phyloP scores from a whole-genome alignment of 805 yeast genomes.

The Starmerella bombi region DNA sequence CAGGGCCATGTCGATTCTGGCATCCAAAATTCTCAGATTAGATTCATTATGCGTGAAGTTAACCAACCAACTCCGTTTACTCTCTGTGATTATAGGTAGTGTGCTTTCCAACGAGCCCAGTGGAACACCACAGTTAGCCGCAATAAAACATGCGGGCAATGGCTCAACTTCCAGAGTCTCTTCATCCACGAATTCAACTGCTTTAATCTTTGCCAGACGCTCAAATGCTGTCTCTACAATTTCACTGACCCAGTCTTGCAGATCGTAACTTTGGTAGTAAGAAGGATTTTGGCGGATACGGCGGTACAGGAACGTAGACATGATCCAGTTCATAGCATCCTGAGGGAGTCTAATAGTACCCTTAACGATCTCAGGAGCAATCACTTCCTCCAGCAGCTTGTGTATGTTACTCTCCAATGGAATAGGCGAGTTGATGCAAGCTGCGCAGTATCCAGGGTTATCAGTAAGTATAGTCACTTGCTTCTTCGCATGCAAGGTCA shows the following conservation, averaged over 20 bases:
- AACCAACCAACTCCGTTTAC: background rate
- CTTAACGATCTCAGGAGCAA: conserved; percentile 61
- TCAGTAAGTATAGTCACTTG: conserved; percentile 46
- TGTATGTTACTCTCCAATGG: conserved; percentile 74
- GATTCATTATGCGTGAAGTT: background rate
- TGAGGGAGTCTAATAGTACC: conserved; percentile 53
- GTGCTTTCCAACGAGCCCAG: conserved; percentile 33
- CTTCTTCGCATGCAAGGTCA: conserved; percentile 24
- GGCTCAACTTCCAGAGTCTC: conserved; percentile 38
- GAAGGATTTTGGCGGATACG: conserved; percentile 74
- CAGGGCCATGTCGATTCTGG: conserved; percentile 47
- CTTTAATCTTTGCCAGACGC: conserved; percentile 43
- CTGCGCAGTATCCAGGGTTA: conserved; percentile 50
- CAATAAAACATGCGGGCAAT: conserved; percentile 56
- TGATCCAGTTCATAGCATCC: conserved; percentile 82
- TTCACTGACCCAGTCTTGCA: conserved; percentile 75
- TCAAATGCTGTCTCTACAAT: conserved; percentile 56
- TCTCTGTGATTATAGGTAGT: background rate
- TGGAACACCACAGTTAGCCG: conserved; percentile 57
- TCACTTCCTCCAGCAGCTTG: conserved; percentile 46
- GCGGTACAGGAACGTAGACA: conserved; percentile 70
- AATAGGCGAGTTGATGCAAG: conserved; percentile 57
- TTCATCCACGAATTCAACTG: conserved; percentile 39
- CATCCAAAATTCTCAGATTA: conserved; percentile 43
- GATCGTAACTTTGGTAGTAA: conserved; percentile 69